Evolutionary conservation across 345 rosid species (phyloP), one percentile per base, ranked within the genome.

Genomic region (Sonneratia caseolaris): DNA sequence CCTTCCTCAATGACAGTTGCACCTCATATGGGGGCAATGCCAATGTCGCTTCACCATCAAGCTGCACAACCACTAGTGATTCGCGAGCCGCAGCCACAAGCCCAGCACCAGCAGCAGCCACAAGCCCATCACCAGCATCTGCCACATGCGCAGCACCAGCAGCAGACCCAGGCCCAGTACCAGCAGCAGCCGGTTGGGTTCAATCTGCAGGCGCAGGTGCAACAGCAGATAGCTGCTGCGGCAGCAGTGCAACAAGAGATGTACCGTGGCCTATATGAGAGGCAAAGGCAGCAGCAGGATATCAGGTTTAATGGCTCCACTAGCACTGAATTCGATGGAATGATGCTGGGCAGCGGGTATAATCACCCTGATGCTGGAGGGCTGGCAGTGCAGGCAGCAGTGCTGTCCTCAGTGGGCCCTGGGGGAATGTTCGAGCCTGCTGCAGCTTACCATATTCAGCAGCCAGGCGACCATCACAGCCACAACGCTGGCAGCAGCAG

Each of bases 161-260:
- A 42, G 45, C 45, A 42, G 45, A 5, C 45, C 5, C 45, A 42
- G 5, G 45, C 45, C 45, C 45, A 42, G 45, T 42, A 42, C 10
- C 45, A 76, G 8, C 87, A 77, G 21, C 84, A 77, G 55, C 90
- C 84, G 40, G 89, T 85, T 67, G 78, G 84, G 11, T 87, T 84
- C 32, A 89, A 86, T 40, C 82, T 85, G 24, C 93, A 89, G 42
- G 82, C 87, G n/a, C 95, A 89, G 42, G 82, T 86, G n/a, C 51
- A 47, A 12, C 51, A 47, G 51, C 68, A 83, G 76, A 47, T 47
- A 47, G 51, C 15, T 47, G 87, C 89, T 35, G 90, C 90, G 27
- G 85, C 78, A 6, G 76, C 82, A 37, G 89, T 82, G 12, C 89
- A 84, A 16, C 85, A 83, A 9, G 89, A 88, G 71, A 82, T 91